Percentiles rank a stretch among this genome's conserved stretches.
Evolutionary conservation across 805 yeast genomes (phyloP).

Genomic region (Starmera amethionina): DNA sequence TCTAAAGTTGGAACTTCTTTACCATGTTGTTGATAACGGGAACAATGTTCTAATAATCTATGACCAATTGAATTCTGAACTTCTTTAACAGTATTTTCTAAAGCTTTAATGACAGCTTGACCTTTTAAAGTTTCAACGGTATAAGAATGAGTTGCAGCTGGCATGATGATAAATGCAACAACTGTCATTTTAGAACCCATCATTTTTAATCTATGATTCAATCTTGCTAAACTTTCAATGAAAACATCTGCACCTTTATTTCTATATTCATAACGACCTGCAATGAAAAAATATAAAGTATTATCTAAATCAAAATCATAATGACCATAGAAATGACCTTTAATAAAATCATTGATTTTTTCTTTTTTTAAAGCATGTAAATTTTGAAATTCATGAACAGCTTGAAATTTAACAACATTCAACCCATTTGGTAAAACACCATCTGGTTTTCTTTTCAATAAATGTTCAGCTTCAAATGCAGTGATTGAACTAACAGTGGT

Average conservation of each 20-base stretch:
- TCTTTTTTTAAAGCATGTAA: conserved; percentile 87
- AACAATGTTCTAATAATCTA: conserved; percentile 84
- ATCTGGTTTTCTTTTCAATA: conserved; percentile 91
- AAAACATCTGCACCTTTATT: conserved; percentile 95
- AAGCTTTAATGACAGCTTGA: conserved; percentile 89
- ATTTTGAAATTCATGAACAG: conserved; percentile 97
- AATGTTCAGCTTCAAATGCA: conserved; percentile 90
- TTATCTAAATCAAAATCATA: conserved; percentile 91
- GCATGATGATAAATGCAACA: conserved; percentile 97
- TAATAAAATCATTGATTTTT: conserved; percentile 85
- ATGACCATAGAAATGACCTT: conserved; percentile 97
- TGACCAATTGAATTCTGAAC: conserved; percentile 82
- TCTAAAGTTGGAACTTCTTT: conserved; percentile 69
- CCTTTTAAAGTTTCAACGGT: conserved; percentile 94
- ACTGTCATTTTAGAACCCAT: conserved; percentile 82
- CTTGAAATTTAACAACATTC: conserved; percentile 91
- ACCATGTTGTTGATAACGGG: conserved; percentile 49
- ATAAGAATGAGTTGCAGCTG: conserved; percentile 87
- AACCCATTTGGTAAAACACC: conserved; percentile 96
- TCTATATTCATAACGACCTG: conserved; percentile 94
- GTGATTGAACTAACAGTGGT: conserved; percentile 97
- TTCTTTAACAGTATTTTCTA: conserved; percentile 81
- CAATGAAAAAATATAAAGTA: conserved; percentile 89
- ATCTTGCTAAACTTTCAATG: conserved; percentile 85
- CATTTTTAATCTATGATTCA: conserved; percentile 79